These are phyloP conservation scores for Nakazawaea sp. DNA, from an alignment of 805 yeast genomes.

Conservation along the genomic window DNA sequence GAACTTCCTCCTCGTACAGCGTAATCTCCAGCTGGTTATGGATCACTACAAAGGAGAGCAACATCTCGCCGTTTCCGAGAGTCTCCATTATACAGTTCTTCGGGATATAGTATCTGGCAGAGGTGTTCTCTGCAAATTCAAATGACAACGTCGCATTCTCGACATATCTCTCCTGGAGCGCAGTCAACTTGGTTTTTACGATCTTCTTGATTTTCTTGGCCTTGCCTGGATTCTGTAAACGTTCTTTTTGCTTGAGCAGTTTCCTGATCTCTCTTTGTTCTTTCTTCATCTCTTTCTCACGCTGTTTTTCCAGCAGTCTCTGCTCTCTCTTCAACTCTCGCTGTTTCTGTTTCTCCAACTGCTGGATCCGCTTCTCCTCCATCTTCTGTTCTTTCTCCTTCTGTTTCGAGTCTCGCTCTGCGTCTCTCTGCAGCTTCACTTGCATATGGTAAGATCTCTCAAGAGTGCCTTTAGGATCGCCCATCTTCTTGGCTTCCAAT, in stretches of 20 bases:
- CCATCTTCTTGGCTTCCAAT: constrained; percentile 71
- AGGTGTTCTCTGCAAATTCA: constrained; percentile 77
- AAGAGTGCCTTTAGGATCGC: constrained; percentile 22
- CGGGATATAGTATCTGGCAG: constrained; percentile 70
- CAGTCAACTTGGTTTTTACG: constrained; percentile 57
- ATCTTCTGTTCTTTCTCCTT: constrained; percentile 11
- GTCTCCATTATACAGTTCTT: constrained; percentile 70
- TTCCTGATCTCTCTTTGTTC: constrained; percentile 6
- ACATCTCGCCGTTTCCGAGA: constrained; percentile 31
- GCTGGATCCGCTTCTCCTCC: constrained; percentile 11
- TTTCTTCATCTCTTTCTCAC: constrained; percentile 1
- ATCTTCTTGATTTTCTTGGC: constrained; percentile 13
- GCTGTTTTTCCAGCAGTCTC: constrained; percentile 18
- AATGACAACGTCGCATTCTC: constrained; percentile 69
- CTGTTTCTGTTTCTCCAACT: constrained; percentile 5
- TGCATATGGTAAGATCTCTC: constrained; percentile 8
- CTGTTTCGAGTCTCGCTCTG: constrained; percentile 12
- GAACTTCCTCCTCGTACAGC: constrained; percentile 16
- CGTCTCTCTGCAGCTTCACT: constrained; percentile 11
- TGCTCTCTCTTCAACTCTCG: constrained; percentile 17
- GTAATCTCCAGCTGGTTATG: constrained; percentile 44
- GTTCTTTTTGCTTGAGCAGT: constrained; percentile 14
- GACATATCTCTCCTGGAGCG: constrained; percentile 69
- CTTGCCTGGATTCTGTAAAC: constrained; percentile 16
- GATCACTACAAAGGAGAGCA: constrained; percentile 41